phyloP scores from a whole-genome alignment of 495 filamentous ascomycete species.

The Aspergillus homomorphus region DNA sequence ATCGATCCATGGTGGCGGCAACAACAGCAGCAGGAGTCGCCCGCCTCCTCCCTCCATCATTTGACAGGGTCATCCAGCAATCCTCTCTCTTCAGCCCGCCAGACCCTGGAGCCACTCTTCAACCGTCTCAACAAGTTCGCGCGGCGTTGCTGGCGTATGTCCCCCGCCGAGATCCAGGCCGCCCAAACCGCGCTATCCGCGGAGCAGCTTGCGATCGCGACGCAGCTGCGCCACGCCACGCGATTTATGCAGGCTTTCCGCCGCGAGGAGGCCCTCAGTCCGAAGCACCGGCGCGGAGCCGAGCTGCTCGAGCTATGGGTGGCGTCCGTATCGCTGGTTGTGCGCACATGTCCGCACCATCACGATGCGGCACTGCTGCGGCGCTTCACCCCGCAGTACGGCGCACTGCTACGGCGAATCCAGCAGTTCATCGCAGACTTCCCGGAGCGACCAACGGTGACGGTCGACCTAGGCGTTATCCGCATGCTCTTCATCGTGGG shows the following conservation, averaged over 20 bases:
- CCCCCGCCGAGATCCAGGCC: not conserved
- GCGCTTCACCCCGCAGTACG: conserved; percentile 1
- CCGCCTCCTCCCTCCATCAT: not conserved
- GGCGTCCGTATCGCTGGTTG: not conserved
- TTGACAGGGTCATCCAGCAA: too few relatives aligned
- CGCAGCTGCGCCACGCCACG: too few relatives aligned
- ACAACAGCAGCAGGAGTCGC: not conserved
- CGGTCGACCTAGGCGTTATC: conserved; percentile 26
- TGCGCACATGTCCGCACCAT: not conserved
- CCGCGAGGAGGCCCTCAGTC: not conserved
- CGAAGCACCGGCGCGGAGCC: not conserved
- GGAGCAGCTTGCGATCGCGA: not conserved
- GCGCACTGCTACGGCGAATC: conserved; percentile 1
- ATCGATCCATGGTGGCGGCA: not conserved
- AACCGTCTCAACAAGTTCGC: not conserved
- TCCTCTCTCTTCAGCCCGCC: not conserved
- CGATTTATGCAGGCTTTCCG: not conserved
- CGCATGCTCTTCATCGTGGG: conserved; percentile 44
- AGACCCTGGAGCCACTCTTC: not conserved
- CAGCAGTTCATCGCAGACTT: conserved; percentile 11
- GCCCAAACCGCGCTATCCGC: not conserved
- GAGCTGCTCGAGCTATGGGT: not conserved
- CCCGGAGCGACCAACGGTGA: conserved; percentile 14
- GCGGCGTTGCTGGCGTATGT: not conserved
- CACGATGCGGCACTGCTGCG: not conserved